These are phyloP conservation scores for Penicillium janthinellum DNA, from an alignment of 2,329 filamentous ascomycete species.

Conservation along the genomic window DNA sequence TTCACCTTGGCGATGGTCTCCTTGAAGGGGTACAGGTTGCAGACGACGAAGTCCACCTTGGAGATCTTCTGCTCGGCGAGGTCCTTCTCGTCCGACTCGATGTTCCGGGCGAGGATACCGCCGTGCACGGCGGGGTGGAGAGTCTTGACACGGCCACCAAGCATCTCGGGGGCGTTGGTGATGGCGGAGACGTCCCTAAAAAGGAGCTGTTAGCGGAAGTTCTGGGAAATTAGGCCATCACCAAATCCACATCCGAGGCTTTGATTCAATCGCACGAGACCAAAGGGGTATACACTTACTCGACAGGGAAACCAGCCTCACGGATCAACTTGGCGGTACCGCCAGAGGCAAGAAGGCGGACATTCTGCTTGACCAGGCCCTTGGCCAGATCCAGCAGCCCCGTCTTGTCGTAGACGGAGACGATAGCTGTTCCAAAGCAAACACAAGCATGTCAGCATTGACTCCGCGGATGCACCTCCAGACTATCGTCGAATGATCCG, in stretches of 20 bases:
- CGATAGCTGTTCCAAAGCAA: constrained; percentile 64
- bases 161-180: constrained; percentile 95
- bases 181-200: constrained; percentile 92
- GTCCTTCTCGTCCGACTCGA: constrained; percentile 95
- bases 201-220: constrained; percentile 2
- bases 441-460: constrained; percentile 16
- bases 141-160: constrained; percentile 89
- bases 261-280: not conserved
- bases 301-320: constrained; percentile 91
- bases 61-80: constrained; percentile 91
- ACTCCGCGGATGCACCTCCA: constrained; percentile 10
- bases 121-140: constrained; percentile 90
- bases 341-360: constrained; percentile 89
- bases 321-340: constrained; percentile 96
- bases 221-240: not conserved
- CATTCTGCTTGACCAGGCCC: constrained; percentile 83
- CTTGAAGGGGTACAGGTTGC: constrained; percentile 99
- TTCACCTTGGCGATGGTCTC: constrained; percentile 96
- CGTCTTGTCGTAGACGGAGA: constrained; percentile 99
- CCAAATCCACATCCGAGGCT: not conserved
- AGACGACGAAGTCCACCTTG: constrained; percentile 94
- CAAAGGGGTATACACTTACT: constrained; percentile 63
- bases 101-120: constrained; percentile 85
- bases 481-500: constrained; percentile 21
- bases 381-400: constrained; percentile 90